Evolutionary conservation across 2,329 filamentous ascomycete species (phyloP).

Genomic region (Triangularia verruculosa): DNA sequence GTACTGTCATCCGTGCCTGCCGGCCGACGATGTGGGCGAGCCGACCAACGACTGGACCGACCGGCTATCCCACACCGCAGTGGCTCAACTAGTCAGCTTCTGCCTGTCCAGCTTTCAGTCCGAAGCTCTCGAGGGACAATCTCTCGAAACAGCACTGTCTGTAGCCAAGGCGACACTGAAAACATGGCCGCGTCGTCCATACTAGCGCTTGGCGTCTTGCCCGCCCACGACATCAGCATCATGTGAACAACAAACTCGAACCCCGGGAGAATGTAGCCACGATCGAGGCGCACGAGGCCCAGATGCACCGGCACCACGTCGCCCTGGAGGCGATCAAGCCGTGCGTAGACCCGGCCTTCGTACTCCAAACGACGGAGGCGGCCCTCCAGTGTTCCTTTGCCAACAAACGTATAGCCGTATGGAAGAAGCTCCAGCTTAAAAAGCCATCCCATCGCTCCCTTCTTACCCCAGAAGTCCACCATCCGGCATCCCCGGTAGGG

Average conservation of each 20-base stretch:
- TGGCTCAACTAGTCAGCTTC: conserved; percentile 7
- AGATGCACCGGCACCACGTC: conserved; percentile 19
- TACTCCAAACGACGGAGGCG: conserved; percentile 8
- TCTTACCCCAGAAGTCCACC: conserved; percentile 4
- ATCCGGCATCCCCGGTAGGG: background rate
- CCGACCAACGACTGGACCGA: conserved; percentile 1
- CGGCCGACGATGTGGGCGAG: conserved; percentile 7
- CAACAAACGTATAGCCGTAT: conserved; percentile 24
- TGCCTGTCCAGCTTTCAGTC: conserved; percentile 3
- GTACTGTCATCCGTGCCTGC: conserved; percentile 10
- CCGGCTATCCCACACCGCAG: background rate
- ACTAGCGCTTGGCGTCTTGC: background rate
- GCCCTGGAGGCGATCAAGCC: conserved; percentile 16
- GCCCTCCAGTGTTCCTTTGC: conserved; percentile 20
- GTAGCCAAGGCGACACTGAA: background rate
- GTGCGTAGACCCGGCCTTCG: conserved; percentile 17
- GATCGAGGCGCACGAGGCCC: conserved; percentile 18
- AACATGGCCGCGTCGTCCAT: background rate
- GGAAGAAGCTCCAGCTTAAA: conserved; percentile 22
- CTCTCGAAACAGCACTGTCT: background rate
- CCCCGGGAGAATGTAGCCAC: conserved; percentile 5
- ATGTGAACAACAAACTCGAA: conserved; percentile 15
- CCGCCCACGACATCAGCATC: conserved; percentile 22
- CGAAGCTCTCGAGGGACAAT: background rate
- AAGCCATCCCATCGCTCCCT: conserved; percentile 16